These are phyloP conservation scores for Candida manassasensis DNA, from an alignment of 805 yeast genomes.

Conservation along the genomic window DNA sequence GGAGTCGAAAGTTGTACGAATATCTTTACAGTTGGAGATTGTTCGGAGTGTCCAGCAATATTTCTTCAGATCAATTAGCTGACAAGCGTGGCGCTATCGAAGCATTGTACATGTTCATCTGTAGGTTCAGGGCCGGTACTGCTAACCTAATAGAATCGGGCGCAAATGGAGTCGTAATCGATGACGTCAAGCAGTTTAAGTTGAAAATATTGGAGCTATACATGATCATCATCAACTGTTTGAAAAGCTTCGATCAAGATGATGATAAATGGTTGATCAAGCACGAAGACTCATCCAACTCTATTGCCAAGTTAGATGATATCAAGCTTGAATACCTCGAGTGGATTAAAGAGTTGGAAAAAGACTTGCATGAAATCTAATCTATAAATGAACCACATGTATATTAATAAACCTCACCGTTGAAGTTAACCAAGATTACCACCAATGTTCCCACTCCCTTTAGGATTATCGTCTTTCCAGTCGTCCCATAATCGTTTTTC, in stretches of 20 bases:
- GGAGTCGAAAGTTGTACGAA: conserved; percentile 32
- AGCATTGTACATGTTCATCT: conserved; percentile 34
- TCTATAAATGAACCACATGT: background rate
- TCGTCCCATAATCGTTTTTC: conserved; percentile 90
- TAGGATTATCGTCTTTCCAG: conserved; percentile 78
- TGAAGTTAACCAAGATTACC: conserved; percentile 32
- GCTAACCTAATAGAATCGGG: conserved; percentile 12
- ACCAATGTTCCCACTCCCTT: conserved; percentile 85
- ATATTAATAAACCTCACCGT: conserved; percentile 1
- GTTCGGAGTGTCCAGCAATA: conserved; percentile 17
- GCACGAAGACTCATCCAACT: conserved; percentile 7
- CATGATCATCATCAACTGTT: conserved; percentile 35
- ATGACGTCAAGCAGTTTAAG: conserved; percentile 23
- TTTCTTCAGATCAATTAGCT: conserved; percentile 13
- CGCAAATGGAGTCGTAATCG: conserved; percentile 4
- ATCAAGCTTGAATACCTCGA: conserved; percentile 28
- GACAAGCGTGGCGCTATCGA: conserved; percentile 38
- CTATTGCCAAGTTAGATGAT: conserved; percentile 24
- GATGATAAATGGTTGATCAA: conserved; percentile 37
- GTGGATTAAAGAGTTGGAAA: conserved; percentile 32
- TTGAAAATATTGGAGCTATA: conserved; percentile 39
- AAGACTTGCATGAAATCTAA: conserved; percentile 10
- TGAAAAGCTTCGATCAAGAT: conserved; percentile 28
- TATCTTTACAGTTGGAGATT: conserved; percentile 40
- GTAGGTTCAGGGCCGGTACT: conserved; percentile 27